Evolutionary conservation across 495 filamentous ascomycete species (phyloP), one percentile per base, ranked within the genome.

Genomic region (Penicillium steckii): DNA sequence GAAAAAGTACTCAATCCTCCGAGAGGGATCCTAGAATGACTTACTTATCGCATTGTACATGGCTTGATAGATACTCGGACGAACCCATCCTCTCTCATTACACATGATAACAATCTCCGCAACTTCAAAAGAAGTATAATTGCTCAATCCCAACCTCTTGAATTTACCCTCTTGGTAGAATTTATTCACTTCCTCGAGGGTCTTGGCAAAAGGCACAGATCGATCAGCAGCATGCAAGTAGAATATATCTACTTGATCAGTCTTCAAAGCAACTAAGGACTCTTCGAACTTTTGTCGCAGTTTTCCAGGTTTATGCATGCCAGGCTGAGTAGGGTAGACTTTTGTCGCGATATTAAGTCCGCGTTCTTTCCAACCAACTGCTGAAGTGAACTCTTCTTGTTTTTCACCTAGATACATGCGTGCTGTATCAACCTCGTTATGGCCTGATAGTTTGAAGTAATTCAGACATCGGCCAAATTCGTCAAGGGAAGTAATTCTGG

Each of bases 311-410:
- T 77, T 75, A 64, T 92, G 86, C 0, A 53, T 65, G 4, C 84
- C 82, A 0, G 77, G 70, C 6, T 67, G 45, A n/a, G 35, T 46
- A 0, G 90, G 90, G 54, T 91, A 92, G 43, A 69, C 66, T 68
- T 96, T 96, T 13, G 91, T 95, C 7, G 90, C 91, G 22, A 94
- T 60, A 7, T 80, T 88, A 50, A 96, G 68, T 1, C 90, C 89
- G 37, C 85, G 78, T 37, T 91, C 84, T 67, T 88, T 85, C 88
- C 87, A 95, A 3, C 77, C 72, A 0, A 86, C 85, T 42, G 85
- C 75, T 4, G 77, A 71, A 0, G 88, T 91, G 61, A 86, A 95
- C 17, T 80, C 83, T 68, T 96, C 91, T 59, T 95, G 90, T 30
- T 80, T 66, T 25, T 85, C 81, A 18, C 68, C 80, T 21, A 87